phyloP scores from a whole-genome alignment of 225 moss, liverwort and hornwort genomes.

The Sphagnum contortum region DNA sequence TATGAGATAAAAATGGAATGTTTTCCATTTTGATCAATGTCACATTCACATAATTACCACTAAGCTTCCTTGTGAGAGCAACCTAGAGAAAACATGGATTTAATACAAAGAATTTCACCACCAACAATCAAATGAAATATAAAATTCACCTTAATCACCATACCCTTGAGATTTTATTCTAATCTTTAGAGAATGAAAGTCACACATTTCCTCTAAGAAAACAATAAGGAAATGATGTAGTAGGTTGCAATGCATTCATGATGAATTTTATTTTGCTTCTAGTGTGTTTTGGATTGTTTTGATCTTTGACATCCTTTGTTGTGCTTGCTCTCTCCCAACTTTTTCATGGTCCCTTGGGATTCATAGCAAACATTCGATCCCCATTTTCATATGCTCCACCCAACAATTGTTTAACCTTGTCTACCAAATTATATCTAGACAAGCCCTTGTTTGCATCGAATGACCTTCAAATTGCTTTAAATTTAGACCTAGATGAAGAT shows the following conservation, averaged over 20 bases:
- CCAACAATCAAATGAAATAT: no score
- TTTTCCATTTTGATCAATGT: conserved; percentile 16
- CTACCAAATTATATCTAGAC: conserved; percentile 13
- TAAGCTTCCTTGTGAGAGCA: conserved; percentile 50
- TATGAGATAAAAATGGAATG: no score
- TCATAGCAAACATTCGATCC: conserved; percentile 10
- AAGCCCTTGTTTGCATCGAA: conserved; percentile 22
- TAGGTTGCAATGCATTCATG: not conserved
- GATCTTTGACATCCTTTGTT: conserved; percentile 27
- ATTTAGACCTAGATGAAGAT: conserved; percentile 23
- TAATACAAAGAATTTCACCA: not conserved
- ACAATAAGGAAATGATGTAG: not conserved
- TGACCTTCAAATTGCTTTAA: conserved; percentile 34
- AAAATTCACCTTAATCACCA: no score
- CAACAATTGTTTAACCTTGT: conserved; percentile 23
- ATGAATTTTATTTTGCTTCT: conserved; percentile 20
- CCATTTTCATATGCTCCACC: conserved; percentile 19
- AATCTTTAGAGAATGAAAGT: not conserved
- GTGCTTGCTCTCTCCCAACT: conserved; percentile 37
- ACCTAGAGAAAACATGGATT: conserved; percentile 10
- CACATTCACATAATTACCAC: conserved; percentile 52
- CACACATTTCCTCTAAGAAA: not conserved
- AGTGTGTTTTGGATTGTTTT: conserved; percentile 9
- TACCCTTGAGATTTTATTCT: no score
- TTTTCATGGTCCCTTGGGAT: conserved; percentile 24